These are phyloP conservation scores for Cercospora sp. DNA, from an alignment of 2,329 filamentous ascomycete species.

Conservation along the genomic window DNA sequence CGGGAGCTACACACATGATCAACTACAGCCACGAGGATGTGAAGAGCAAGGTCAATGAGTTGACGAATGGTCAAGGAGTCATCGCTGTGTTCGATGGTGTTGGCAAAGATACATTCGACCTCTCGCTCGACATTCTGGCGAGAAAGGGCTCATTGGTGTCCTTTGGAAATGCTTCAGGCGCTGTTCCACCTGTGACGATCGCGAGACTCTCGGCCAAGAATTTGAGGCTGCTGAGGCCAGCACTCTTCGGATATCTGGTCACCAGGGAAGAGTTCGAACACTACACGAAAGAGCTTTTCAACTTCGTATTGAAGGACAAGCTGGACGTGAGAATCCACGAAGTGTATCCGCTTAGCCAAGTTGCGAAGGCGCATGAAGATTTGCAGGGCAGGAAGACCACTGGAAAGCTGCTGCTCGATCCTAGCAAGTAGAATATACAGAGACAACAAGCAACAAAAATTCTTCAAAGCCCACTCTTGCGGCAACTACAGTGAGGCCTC, in stretches of 20 bases:
- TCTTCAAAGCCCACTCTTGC: not conserved
- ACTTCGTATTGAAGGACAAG: constrained; percentile 67
- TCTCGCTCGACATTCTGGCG: constrained; percentile 70
- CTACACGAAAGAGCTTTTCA: constrained; percentile 72
- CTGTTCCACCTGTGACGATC: constrained; percentile 68
- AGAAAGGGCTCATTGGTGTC: constrained; percentile 74
- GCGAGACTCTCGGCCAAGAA: constrained; percentile 70
- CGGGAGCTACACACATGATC: constrained; percentile 71
- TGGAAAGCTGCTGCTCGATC: constrained; percentile 77
- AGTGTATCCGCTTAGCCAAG: constrained; percentile 72
- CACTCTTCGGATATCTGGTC: constrained; percentile 68
- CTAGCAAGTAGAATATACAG: constrained; percentile 38
- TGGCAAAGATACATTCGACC: constrained; percentile 80
- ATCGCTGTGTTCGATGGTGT: constrained; percentile 83
- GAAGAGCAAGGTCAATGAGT: constrained; percentile 61
- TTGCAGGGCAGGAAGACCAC: constrained; percentile 79
- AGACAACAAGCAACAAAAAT: not conserved
- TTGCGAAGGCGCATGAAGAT: constrained; percentile 71
- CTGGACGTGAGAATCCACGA: constrained; percentile 74
- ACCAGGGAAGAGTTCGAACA: constrained; percentile 69
- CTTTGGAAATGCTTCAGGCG: constrained; percentile 80
- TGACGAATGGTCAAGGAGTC: constrained; percentile 71
- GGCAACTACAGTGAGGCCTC: not conserved
- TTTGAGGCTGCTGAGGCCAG: constrained; percentile 72
- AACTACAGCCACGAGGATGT: constrained; percentile 65